Conservation (phyloP, 2,329 filamentous ascomycete species). For the Penicillium sp. region DNA sequence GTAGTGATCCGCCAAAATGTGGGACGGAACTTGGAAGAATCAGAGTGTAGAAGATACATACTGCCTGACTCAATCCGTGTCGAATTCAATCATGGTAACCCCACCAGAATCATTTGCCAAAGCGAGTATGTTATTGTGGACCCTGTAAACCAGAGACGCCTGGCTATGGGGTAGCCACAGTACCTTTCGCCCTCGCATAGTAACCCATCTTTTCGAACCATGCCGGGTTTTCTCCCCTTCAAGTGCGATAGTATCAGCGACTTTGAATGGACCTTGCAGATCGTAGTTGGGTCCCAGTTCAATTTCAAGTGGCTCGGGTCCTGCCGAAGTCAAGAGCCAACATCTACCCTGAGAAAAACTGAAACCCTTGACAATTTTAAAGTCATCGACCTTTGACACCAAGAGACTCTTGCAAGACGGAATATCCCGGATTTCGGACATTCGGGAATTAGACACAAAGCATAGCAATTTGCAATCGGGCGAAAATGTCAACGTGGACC, state of each 20-base stretch:
- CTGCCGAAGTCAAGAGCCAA: no score
- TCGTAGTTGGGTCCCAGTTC: not conserved
- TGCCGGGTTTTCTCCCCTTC: not conserved
- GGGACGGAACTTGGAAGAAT: no score
- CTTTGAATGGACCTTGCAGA: not conserved
- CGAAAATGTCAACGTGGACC: not conserved
- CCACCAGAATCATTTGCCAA: not conserved
- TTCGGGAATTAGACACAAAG: not conserved
- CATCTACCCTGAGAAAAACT: no score
- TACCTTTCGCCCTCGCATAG: not conserved
- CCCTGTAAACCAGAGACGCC: not conserved
- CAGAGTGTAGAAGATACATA: no score
- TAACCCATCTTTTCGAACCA: not conserved
- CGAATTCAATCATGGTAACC: not conserved
- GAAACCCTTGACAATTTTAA: no score
- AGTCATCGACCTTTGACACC: not conserved
- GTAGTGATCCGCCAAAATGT: no score
- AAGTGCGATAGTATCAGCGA: not conserved
- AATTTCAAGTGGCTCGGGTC: not conserved
- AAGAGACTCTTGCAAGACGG: not conserved
- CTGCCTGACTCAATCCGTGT: not conserved
- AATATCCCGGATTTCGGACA: not conserved
- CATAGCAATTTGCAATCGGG: not conserved
- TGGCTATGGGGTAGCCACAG: not conserved
- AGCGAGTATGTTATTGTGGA: not conserved